phyloP scores from a whole-genome alignment of 2,329 filamentous ascomycete species.

The Fusarium sp. region DNA sequence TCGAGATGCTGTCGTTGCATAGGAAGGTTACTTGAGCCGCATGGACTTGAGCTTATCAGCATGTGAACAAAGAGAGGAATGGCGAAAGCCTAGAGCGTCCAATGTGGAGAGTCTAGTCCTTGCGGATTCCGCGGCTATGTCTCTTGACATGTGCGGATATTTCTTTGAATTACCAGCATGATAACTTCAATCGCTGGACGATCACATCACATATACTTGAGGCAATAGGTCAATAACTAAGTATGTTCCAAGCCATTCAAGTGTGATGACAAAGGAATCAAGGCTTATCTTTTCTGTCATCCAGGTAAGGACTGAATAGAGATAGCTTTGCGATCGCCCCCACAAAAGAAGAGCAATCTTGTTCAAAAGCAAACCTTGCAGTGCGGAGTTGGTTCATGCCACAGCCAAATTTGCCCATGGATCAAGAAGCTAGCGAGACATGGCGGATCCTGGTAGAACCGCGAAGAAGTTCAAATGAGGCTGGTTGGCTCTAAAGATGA shows the following conservation, averaged over 20 bases:
- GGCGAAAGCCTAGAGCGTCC: conserved; percentile 21
- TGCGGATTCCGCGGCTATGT: conserved; percentile 15
- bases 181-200: neutral
- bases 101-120: conserved; percentile 22
- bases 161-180: neutral
- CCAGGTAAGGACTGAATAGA: neutral
- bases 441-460: conserved; percentile 29
- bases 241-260: neutral
- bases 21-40: conserved; percentile 17
- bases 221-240: neutral
- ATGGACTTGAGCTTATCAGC: conserved; percentile 6
- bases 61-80: conserved; percentile 31
- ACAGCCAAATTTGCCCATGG: conserved; percentile 10
- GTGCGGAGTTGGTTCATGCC: conserved; percentile 20
- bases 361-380: conserved; percentile 7
- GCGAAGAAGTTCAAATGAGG: conserved; percentile 35
- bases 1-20: neutral
- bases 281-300: neutral
- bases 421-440: conserved; percentile 18
- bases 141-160: neutral
- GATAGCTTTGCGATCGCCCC: conserved; percentile 5
- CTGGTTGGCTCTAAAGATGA: conserved; percentile 26
- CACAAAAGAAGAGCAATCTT: conserved; percentile 4
- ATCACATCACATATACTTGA: neutral
- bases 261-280: neutral